Evolutionary conservation across 495 filamentous ascomycete genomes (phyloP).

Genomic region (Xylaria castorea): DNA sequence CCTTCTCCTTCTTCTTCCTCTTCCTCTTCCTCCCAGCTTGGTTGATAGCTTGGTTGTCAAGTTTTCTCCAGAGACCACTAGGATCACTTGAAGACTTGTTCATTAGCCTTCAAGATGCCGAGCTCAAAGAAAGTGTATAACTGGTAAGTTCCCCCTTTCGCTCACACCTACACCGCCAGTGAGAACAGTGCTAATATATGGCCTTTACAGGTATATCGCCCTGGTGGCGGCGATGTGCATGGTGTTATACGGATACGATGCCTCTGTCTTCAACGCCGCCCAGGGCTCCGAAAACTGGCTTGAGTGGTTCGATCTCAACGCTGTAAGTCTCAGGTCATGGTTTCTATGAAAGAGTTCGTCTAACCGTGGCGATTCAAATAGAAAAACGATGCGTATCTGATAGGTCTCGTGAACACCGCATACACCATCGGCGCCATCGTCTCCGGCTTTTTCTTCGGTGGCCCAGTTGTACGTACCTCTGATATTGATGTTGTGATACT

Average conservation of each 20-base stretch:
- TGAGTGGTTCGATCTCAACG: constrained; percentile 61
- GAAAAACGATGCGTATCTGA: constrained; percentile 48
- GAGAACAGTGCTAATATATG: not conserved
- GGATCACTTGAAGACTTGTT: not conserved
- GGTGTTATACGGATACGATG: constrained; percentile 72
- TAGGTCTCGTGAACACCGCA: constrained; percentile 66
- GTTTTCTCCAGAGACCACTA: not conserved
- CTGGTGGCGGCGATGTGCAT: constrained; percentile 69
- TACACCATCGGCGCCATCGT: constrained; percentile 70
- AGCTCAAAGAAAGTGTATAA: constrained; percentile 45
- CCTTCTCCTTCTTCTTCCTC: not conserved
- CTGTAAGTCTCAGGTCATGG: constrained; percentile 37
- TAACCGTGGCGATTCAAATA: constrained; percentile 4
- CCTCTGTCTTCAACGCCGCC: constrained; percentile 69
- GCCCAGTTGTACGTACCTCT: constrained; percentile 47
- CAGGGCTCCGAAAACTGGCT: constrained; percentile 66
- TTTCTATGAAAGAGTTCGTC: not conserved
- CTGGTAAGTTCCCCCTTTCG: constrained; percentile 35
- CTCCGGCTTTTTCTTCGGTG: constrained; percentile 66
- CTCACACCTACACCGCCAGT: not conserved
- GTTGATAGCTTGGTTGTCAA: not conserved
- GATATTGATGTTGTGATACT: not conserved
- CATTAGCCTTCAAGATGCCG: constrained; percentile 34
- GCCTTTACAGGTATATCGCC: constrained; percentile 62
- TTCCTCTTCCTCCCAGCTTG: not conserved